Evolutionary conservation across 345 rosid genomes (phyloP).

Genomic region (Camelina laxa): DNA sequence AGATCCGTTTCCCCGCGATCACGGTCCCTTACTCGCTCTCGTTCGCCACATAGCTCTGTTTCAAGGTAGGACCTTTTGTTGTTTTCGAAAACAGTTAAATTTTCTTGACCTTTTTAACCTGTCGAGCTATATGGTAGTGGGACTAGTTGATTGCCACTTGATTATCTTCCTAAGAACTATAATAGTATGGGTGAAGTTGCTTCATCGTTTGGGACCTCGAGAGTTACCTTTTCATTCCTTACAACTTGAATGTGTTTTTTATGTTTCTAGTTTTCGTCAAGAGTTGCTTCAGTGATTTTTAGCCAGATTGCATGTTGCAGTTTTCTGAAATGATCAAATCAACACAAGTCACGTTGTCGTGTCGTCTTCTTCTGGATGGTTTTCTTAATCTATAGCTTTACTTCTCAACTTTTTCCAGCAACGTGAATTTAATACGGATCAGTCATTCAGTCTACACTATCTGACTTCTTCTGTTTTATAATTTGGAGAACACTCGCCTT

Average conservation of each 20-base stretch:
- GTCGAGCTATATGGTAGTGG: background rate
- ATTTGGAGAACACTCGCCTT: background rate
- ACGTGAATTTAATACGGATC: background rate
- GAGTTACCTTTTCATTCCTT: slow-evolving; percentile 9
- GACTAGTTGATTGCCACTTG: background rate
- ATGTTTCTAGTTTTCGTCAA: background rate
- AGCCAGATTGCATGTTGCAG: slow-evolving; percentile 4
- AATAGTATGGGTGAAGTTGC: background rate
- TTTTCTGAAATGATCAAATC: slow-evolving; percentile 6
- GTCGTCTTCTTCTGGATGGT: no score
- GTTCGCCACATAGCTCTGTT: slow-evolving; percentile 52
- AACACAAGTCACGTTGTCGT: slow-evolving; percentile 13
- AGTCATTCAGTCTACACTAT: background rate
- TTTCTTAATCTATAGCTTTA: slow-evolving; percentile 7
- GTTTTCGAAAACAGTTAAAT: background rate
- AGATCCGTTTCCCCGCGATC: slow-evolving; percentile 62
- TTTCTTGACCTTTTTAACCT: background rate
- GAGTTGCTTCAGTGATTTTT: background rate
- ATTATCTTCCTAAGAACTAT: background rate
- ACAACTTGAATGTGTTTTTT: background rate
- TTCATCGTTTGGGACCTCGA: background rate
- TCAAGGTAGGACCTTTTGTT: slow-evolving; percentile 56
- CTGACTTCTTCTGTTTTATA: background rate
- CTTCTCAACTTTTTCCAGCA: background rate
- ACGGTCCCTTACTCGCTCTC: slow-evolving; percentile 49